Evolutionary conservation across 2,329 filamentous ascomycete genomes (phyloP), one percentile per base, ranked within the genome.

Genomic region (Nemania abortiva): DNA sequence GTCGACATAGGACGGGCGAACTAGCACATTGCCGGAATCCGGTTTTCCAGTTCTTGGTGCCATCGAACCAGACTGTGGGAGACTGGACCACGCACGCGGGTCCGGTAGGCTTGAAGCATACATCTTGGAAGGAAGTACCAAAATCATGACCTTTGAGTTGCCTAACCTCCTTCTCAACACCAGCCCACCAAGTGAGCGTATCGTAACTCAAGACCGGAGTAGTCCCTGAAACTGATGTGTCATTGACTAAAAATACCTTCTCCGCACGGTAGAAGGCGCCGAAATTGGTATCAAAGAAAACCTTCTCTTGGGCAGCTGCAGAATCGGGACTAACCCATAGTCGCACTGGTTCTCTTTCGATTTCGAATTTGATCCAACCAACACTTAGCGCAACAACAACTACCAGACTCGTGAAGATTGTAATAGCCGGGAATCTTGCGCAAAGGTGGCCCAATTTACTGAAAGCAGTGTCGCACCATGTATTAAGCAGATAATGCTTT

Each of bases 281-380:
- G 78, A 99, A 99, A 74, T 94, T 94, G 42, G 88, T 80, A 78
- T 99, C 97, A 73, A 98, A 99, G 78, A 97, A 99, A 1, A 88
- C 87, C 82, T 99, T 99, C 79, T 99, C 95, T 78, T 94, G 88
- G 0, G 96, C 96, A 22, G 97, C 95, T 57, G 90, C 89, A 3
- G 96, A 98, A 9, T 92, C 92, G 7, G 96, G 96, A 75, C 95
- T 95, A n/a, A 99, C 96, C 96, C 96, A 99, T 9, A 99, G 84
- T 56, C 92, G 90, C 11, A 97, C 96, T 6, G 96, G 96, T 70
- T 98, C 92, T 24, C 86, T 92, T 80, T 98, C 96, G 42, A 99
- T 86, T n/a, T 92, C 87, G 76, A 99, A 99, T 53, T 89, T 89
- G 67, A 96, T 83, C 93, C 94, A 97, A 1, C 96, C 96, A 42